Evolutionary conservation across 2,329 filamentous ascomycete genomes (phyloP).

Genomic region (Aphanocladium album): DNA sequence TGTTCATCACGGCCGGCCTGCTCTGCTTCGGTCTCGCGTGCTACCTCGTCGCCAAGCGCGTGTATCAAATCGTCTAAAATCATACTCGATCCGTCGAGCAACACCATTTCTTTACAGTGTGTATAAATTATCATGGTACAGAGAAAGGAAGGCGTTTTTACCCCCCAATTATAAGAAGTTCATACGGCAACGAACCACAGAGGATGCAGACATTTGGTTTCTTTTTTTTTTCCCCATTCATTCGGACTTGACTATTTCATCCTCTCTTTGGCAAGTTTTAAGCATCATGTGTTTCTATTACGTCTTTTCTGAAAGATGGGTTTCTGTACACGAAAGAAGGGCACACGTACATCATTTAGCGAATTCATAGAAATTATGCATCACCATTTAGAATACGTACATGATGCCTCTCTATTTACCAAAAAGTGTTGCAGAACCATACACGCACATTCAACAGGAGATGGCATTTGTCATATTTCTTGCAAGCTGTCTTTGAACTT

Average conservation of each 20-base stretch:
- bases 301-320: neutral
- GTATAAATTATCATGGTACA: neutral
- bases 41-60: slow-evolving; percentile 75
- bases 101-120: neutral
- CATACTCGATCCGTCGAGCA: neutral
- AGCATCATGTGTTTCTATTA: neutral
- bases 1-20: slow-evolving; percentile 67
- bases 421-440: neutral
- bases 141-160: neutral
- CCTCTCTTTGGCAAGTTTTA: neutral
- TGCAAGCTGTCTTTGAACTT: neutral
- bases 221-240: too few species aligned
- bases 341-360: neutral
- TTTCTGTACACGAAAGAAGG: neutral
- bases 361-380: neutral
- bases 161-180: neutral
- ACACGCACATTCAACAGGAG: too few species aligned
- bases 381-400: neutral
- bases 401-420: neutral
- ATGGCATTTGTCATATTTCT: too few species aligned
- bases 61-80: slow-evolving; percentile 69
- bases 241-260: neutral
- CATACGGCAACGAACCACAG: neutral
- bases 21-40: slow-evolving; percentile 74
- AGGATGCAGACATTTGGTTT: too few species aligned